Base-by-base conservation (phyloP, 192 early-diverging fungal species). In the Thoreauomyces humboldtii region DNA sequence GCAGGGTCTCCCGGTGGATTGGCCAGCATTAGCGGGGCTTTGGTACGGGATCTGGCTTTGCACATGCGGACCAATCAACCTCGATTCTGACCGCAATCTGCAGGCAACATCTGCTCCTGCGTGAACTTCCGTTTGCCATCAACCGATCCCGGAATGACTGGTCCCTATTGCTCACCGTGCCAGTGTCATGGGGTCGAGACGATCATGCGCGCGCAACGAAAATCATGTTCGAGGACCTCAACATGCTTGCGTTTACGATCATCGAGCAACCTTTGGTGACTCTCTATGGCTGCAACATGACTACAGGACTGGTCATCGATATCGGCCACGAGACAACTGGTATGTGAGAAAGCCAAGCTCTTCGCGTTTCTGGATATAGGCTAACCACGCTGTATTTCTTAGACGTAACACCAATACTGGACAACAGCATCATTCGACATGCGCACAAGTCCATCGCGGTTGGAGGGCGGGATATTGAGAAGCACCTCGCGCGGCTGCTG, bases 201-300 rank as follows among this genome's bases (percentile, higher is more conserved):
- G 89, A 96, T 46, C 75, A 85, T 51, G 92, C 93, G 74, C 77
- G 81, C 7, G 80, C 89, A 29, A 84, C 89, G 17, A 92, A 94
- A 73, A 88, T 96, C 36, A 86, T 90, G 56, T 98, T 98, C 77
- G 96, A 98, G 75, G 81, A 88, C 22, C 79, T 96, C 51, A 96
- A 98, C 69, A 84, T 87, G 12, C 90, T 93, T 6, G 84, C 85
- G 17, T 73, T 98, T 25, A 84, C 86, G 56, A 78, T 97, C 42
- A 77, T 87, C 22, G 91, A 94, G 47, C 90, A 94, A 65, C 90
- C 94, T 9, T 75, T 95, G 45, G 74, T 90, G 66, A 83, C 89
- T 0, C 64, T 92, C 7, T 97, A 89, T 67, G 94, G 89, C 4
- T 86, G 85, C 61, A 90, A 86, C 29, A 65, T 83, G 7, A 73